phyloP scores from a whole-genome alignment of 352 stramenopile species.

The Pythium scleroteichum region DNA sequence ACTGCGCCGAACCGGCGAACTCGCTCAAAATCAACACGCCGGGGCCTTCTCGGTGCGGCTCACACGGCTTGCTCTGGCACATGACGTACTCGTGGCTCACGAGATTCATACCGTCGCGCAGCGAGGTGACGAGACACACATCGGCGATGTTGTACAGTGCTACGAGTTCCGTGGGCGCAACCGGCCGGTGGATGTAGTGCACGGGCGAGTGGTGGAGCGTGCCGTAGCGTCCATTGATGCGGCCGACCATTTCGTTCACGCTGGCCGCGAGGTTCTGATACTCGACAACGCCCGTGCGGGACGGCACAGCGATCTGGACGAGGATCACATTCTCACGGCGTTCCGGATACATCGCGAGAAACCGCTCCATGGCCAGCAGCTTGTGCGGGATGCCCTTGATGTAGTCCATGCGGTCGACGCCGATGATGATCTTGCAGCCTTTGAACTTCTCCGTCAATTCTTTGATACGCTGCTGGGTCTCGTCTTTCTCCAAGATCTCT shows the following conservation, averaged over 20 bases:
- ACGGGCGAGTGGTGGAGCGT: slow-evolving; percentile 86
- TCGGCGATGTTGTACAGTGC: slow-evolving; percentile 90
- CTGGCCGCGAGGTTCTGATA: slow-evolving; percentile 82
- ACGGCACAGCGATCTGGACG: slow-evolving; percentile 94
- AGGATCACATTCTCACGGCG: slow-evolving; percentile 91
- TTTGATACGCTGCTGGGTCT: slow-evolving; percentile 56
- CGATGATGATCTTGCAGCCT: slow-evolving; percentile 80
- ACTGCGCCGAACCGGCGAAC: slow-evolving; percentile 88
- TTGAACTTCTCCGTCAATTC: slow-evolving; percentile 65
- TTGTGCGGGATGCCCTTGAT: slow-evolving; percentile 90
- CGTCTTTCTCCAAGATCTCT: slow-evolving; percentile 45
- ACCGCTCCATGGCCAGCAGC: slow-evolving; percentile 84
- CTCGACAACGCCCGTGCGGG: slow-evolving; percentile 76
- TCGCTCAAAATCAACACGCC: slow-evolving; percentile 88
- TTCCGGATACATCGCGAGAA: slow-evolving; percentile 80
- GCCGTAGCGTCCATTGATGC: slow-evolving; percentile 88
- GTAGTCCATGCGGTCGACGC: slow-evolving; percentile 86
- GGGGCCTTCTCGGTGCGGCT: slow-evolving; percentile 60
- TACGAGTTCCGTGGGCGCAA: slow-evolving; percentile 82
- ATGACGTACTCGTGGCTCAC: slow-evolving; percentile 91
- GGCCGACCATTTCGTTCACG: slow-evolving; percentile 87
- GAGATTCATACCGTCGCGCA: slow-evolving; percentile 90
- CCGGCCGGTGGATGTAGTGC: slow-evolving; percentile 86
- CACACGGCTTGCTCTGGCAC: slow-evolving; percentile 69
- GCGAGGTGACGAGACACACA: slow-evolving; percentile 88